These are phyloP conservation scores for Boechera stricta DNA, from an alignment of 345 rosid genomes.

Conservation along the genomic window DNA sequence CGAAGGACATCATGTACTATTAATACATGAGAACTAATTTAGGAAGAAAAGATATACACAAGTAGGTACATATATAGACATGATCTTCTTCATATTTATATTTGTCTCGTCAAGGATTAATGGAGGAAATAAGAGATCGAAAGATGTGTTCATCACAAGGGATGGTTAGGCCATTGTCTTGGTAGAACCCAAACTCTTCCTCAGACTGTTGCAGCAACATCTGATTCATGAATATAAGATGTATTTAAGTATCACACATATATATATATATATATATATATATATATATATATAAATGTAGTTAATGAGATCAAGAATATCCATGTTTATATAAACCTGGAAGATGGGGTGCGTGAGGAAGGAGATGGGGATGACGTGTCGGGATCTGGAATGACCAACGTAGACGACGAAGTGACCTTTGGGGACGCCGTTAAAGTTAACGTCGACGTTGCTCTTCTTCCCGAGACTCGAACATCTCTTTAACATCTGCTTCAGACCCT, in stretches of 20 bases:
- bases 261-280: no score
- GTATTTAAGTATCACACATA: not conserved
- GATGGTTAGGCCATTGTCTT: slow-evolving; percentile 40
- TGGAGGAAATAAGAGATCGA: slow-evolving; percentile 38
- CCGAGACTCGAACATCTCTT: slow-evolving; percentile 73
- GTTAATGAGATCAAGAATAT: not conserved
- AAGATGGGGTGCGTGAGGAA: slow-evolving; percentile 72
- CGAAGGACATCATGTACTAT: slow-evolving; percentile 26
- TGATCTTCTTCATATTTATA: not conserved
- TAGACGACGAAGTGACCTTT: slow-evolving; percentile 91
- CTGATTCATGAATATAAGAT: slow-evolving; percentile 6
- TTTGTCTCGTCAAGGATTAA: slow-evolving; percentile 20
- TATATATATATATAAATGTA: not conserved
- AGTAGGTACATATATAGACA: slow-evolving; percentile 24
- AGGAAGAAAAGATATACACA: slow-evolving; percentile 5
- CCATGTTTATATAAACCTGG: slow-evolving; percentile 40
- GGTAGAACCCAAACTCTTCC: slow-evolving; percentile 46
- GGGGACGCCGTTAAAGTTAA: slow-evolving; percentile 67
- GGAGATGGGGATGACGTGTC: slow-evolving; percentile 77
- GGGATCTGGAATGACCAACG: slow-evolving; percentile 75
- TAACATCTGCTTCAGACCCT: slow-evolving; percentile 52
- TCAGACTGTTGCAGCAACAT: slow-evolving; percentile 43
- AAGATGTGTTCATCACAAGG: slow-evolving; percentile 44
- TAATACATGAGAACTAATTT: slow-evolving; percentile 28
- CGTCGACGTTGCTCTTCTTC: slow-evolving; percentile 48